phyloP scores from a whole-genome alignment of 306 rosid species.

The Oxytropis ochrocephala region DNA sequence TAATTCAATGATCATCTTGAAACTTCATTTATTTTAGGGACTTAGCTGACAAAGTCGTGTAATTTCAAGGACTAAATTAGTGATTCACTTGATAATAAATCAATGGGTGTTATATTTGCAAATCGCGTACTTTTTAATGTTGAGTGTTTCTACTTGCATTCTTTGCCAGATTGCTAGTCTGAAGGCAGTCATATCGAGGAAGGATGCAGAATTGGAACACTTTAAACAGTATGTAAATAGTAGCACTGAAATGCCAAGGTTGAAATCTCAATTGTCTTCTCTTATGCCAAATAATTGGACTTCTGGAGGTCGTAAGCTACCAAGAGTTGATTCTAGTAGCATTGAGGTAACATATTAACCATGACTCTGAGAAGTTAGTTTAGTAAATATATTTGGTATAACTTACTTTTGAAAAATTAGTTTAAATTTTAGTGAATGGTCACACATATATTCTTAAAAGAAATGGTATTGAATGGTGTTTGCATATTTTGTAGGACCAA shows the following conservation, averaged over 20 bases:
- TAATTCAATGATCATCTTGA: too few species aligned
- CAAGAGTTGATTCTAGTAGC: slow-evolving; percentile 46
- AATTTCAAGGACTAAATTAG: too few species aligned
- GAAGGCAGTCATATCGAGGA: slow-evolving; percentile 61
- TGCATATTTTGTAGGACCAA: slow-evolving; percentile 29
- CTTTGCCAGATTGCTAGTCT: slow-evolving; percentile 56
- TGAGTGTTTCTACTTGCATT: slow-evolving; percentile 7
- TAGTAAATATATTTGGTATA: not conserved
- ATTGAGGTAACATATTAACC: slow-evolving; percentile 38
- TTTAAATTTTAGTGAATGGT: not conserved
- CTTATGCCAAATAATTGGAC: slow-evolving; percentile 30
- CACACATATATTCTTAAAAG: not conserved
- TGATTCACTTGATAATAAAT: not conserved
- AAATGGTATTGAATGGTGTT: not conserved
- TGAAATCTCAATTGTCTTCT: slow-evolving; percentile 41
- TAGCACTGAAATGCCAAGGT: slow-evolving; percentile 34
- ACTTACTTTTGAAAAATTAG: not conserved
- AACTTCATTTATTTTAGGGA: too few species aligned
- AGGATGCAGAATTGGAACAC: slow-evolving; percentile 49
- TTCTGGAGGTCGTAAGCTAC: slow-evolving; percentile 37
- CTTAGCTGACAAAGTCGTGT: too few species aligned
- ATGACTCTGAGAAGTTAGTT: not conserved
- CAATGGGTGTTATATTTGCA: not conserved
- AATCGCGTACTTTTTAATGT: not conserved
- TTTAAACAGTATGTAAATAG: slow-evolving; percentile 30